Base-by-base conservation (phyloP, 345 rosid genomes). In the Erucastrum elatum region DNA sequence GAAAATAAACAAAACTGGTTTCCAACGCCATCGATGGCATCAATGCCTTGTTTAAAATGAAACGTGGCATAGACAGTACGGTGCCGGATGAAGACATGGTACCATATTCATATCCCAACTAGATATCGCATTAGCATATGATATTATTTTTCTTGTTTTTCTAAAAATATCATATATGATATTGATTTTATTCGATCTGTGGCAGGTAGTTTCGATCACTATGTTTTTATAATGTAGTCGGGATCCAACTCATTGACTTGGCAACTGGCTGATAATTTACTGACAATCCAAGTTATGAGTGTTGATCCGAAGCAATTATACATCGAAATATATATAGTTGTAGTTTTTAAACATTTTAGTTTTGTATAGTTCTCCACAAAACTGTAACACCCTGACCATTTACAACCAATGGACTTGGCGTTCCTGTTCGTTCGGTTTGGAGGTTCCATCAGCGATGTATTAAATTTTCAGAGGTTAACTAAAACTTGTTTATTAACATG, bases 31-130 rank as follows among this genome's bases (percentile, higher is more conserved):
- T 70, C 21, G 75, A 64, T 77, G 30, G 44, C 39, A 70, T 26
- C 75, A 70, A 70, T 51, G 75, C 58, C 30, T 77, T 64, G 59
- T 64, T 41, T 65, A 16, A 15, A 34, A 78, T 39, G 46, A 55
- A 78, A 58, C 77, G 72, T 78, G 68, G 62, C 81, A 71, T 39
- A 29, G 4, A 71, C 30, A 41, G 76, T 65, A 71, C 72, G 67
- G 72, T 78, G 72, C 53, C 30, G 77, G 81, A 78, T 30, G 13
- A 64, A 56, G 67, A 65, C 76, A 65, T 71, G 66, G 12, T 71
- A 70, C 71, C 75, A 2, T 39, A 64, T 49, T 71, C 71, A 63
- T 34, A 8, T 61, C 64, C 21, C 29, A 59, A 68, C 73, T 59
- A 59, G 49, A 75, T 49, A 63, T 70, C 31, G 31, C 59, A 27